Evolutionary conservation across 768 basidiomycete genomes (phyloP).

Genomic region (Hygrocybe punicea): DNA sequence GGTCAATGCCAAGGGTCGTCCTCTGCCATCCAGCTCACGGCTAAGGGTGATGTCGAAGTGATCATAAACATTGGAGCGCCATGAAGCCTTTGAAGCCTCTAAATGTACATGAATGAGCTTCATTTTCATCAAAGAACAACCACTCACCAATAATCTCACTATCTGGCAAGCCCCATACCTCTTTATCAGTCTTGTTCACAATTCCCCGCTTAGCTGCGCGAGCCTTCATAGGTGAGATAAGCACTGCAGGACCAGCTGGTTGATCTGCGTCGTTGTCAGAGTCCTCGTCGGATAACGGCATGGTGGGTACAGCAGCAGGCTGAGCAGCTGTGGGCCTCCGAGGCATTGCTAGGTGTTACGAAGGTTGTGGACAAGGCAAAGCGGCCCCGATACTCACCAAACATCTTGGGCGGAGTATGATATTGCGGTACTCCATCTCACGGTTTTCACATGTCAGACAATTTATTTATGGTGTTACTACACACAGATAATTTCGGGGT

Average conservation of each 20-base stretch:
- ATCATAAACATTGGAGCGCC: constrained; percentile 15
- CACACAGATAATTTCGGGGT: too few relatives aligned
- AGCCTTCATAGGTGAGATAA: constrained; percentile 12
- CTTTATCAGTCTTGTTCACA: constrained; percentile 4
- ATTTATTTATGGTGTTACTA: too few relatives aligned
- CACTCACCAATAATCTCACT: constrained; percentile 13
- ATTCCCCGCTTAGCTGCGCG: not conserved
- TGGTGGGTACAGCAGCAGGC: not conserved
- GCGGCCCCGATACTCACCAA: not conserved
- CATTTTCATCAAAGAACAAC: not conserved
- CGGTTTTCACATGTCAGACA: too few relatives aligned
- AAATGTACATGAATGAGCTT: not conserved
- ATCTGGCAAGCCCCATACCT: constrained; percentile 14
- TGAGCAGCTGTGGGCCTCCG: not conserved
- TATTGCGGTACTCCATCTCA: too few relatives aligned
- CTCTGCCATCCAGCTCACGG: not conserved
- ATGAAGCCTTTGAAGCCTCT: constrained; percentile 4
- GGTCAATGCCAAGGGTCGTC: not conserved
- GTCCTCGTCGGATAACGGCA: not conserved
- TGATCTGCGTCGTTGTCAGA: not conserved
- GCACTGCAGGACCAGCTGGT: constrained; percentile 1
- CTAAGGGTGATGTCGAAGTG: constrained; percentile 14
- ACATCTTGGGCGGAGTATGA: not conserved
- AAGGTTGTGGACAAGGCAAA: not conserved
- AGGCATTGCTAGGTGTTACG: too few relatives aligned